Evolutionary conservation across 192 early-diverging fungal genomes (phyloP).

Genomic region (Jimgerdemannia lactiflua): DNA sequence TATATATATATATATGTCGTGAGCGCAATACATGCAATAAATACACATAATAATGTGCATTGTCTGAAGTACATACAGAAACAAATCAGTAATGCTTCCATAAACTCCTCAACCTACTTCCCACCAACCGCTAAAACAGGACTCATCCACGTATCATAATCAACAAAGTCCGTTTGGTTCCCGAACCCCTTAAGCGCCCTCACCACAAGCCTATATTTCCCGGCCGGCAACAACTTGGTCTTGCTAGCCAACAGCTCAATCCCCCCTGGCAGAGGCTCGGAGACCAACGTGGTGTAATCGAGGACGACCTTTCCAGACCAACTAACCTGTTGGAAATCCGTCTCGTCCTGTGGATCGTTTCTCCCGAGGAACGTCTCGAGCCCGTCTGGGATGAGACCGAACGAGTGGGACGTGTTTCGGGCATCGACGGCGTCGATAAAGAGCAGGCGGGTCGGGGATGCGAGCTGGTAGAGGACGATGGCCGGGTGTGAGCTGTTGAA

Average conservation of each 20-base stretch:
- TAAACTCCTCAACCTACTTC: no score
- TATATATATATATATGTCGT: no score
- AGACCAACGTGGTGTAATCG: no score
- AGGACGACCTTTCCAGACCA: neutral
- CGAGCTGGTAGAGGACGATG: neutral
- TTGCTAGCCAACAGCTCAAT: neutral
- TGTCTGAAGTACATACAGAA: no score
- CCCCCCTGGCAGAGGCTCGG: neutral
- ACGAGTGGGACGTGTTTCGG: neutral
- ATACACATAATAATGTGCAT: no score
- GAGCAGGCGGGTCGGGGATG: neutral
- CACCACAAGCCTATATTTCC: neutral
- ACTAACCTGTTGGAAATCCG: neutral
- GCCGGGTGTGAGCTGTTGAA: neutral
- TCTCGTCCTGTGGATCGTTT: neutral
- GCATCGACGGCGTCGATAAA: neutral
- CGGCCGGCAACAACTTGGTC: neutral
- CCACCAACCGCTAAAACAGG: neutral
- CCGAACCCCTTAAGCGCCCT: neutral
- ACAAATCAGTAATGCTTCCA: no score
- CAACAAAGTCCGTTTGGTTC: neutral
- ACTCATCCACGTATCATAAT: neutral
- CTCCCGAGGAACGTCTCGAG: neutral
- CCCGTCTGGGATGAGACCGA: neutral
- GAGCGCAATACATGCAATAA: no score